Evolutionary conservation across 2,329 filamentous ascomycete species (phyloP).

Genomic region (Fusarium piperis): DNA sequence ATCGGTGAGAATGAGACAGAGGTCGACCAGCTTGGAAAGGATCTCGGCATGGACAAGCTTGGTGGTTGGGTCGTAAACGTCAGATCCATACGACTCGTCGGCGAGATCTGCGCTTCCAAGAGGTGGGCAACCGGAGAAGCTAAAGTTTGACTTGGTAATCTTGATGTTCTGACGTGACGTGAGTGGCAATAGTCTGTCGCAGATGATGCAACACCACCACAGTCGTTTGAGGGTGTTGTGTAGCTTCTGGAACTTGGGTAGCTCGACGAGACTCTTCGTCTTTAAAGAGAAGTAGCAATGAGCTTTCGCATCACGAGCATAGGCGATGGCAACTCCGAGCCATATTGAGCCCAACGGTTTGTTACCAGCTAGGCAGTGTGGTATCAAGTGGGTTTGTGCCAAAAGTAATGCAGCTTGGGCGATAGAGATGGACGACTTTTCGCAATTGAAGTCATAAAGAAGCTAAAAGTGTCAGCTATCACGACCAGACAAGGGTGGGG

Average conservation of each 20-base stretch:
- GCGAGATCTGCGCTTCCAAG: constrained; percentile 32
- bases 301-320: constrained; percentile 37
- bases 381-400: constrained; percentile 38
- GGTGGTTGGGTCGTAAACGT: constrained; percentile 35
- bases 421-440: constrained; percentile 37
- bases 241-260: constrained; percentile 17
- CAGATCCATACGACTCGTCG: constrained; percentile 35
- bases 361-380: constrained; percentile 37
- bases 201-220: constrained; percentile 42
- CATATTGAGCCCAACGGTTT: constrained; percentile 40
- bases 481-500: rapidly evolving
- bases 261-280: constrained; percentile 8
- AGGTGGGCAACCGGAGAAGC: constrained; percentile 24
- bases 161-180: constrained; percentile 40
- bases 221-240: constrained; percentile 38
- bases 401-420: constrained; percentile 37
- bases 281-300: constrained; percentile 35
- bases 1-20: constrained; percentile 38
- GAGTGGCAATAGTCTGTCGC: constrained; percentile 31
- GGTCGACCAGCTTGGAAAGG: constrained; percentile 33
- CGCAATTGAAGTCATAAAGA: constrained; percentile 40
- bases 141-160: constrained; percentile 38
- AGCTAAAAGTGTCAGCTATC: constrained; percentile 12
- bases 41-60: constrained; percentile 34
- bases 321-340: constrained; percentile 39